Evolutionary conservation across 2,329 filamentous ascomycete genomes (phyloP), one percentile per base, ranked within the genome.

Genomic region (Ophiostoma ulmi): DNA sequence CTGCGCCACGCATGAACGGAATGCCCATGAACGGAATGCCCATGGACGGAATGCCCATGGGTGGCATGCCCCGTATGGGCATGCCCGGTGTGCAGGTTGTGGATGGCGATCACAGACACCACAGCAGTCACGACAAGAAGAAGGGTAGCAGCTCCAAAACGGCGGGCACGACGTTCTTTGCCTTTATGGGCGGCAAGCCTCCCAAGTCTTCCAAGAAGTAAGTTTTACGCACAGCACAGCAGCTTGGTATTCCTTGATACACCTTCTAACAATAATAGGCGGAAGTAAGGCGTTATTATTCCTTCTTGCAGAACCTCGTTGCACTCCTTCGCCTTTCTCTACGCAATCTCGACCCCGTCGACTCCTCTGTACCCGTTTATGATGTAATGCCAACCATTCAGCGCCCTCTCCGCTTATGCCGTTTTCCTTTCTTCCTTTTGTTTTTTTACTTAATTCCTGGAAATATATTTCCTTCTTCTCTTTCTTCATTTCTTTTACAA

Each of bases 131-230:
- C 36, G 70, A 73, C 0, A 72, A 71, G 71, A 75, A 73, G 67
- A 73, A 74, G 68, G 64, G 71, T 36, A 67, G 68, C 70, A 69
- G 66, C 66, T 69, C 70, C 8, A 73, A 71, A 39, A 20, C 67
- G 6, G 41, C 68, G 8, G 55, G 66, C 61, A 48, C 35, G 13
- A 58, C 70, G 1, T 68, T 75, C 14, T 22, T 74, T 3, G 41
- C 61, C 2, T 74, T 74, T 35, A 71, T 75, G 4, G 70, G 72
- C n/a, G 72, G 72, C 66, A 74, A 73, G 69, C 70, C 71, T 1
- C 13, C 35, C 44, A 74, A 74, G 72, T n/a, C 70, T 14, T 58
- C 63, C 64, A 75, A 74, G 63, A 75, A 74, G 74, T 75, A 66
- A 68, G 74, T 69, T 17, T 20, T 10, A n/a, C 6, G 8, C 52